These are phyloP conservation scores for Plantago elongata DNA, from an alignment of 257 asterid species.

Conservation along the genomic window DNA sequence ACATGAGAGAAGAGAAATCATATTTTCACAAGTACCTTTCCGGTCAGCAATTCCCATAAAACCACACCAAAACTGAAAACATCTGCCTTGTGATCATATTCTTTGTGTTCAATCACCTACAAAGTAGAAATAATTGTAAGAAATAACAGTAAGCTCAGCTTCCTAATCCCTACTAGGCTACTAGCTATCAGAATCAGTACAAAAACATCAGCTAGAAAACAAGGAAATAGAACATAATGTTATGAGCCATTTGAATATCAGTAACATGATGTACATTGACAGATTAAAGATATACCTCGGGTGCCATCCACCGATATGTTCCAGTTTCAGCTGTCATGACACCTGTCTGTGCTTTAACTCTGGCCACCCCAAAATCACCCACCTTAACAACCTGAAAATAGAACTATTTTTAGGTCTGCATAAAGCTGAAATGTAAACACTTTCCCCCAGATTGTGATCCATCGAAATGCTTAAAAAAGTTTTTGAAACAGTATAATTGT, in stretches of 20 bases:
- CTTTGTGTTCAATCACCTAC: slow-evolving; percentile 92
- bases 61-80: slow-evolving; percentile 92
- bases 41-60: slow-evolving; percentile 86
- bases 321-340: slow-evolving; percentile 99
- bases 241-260: slow-evolving; percentile 3
- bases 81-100: slow-evolving; percentile 94
- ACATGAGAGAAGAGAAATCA: neutral
- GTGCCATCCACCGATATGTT: slow-evolving; percentile 99
- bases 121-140: slow-evolving; percentile 30
- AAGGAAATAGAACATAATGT: neutral
- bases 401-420: slow-evolving; percentile 19
- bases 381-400: slow-evolving; percentile 81
- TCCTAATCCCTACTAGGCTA: neutral
- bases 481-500: neutral
- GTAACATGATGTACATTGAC: neutral
- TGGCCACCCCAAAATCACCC: slow-evolving; percentile 98
- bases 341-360: slow-evolving; percentile 94
- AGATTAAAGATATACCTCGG: slow-evolving; percentile 61
- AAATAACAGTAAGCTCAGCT: slow-evolving; percentile 10
- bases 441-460: neutral
- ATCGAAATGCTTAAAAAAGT: no score
- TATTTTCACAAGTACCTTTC: slow-evolving; percentile 54
- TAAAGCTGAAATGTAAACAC: slow-evolving; percentile 9
- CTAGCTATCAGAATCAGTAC: slow-evolving; percentile 11
- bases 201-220: slow-evolving; percentile 7